Base-by-base conservation (phyloP, 1,139 yeast genomes). In the Hansenula anomala region DNA sequence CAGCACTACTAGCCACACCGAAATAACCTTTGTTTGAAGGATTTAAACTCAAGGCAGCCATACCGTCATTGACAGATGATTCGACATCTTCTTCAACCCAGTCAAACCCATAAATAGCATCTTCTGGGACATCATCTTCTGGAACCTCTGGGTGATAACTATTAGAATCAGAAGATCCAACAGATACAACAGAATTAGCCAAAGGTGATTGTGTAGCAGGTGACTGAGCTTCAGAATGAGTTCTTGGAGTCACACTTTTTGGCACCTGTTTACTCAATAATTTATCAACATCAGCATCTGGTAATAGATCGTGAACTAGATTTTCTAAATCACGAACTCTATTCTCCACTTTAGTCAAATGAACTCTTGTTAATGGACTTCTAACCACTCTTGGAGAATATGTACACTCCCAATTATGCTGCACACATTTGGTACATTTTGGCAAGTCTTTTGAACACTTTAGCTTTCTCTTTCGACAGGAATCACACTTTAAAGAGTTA, bases 331-430 rank as follows among this genome's bases (percentile, higher is more conserved):
- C 69, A 37, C 68, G 63, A 14, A 80, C 80, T 44, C 80, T 66
- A 43, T 69, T 74, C 59, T 87, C 96, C 31, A 87, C 89, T 40
- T 75, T 75, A 11, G 95, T 86, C 47, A 87, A 66, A 63, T 83
- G 84, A 16, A 84, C 88, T 50, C 96, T 67, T 0, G 96, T 87
- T 44, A 87, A 65, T 0, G 96, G 96, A 8, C 90, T 79, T 43
- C 96, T 66, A 25, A 83, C 81, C 2, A 83, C 74, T 45, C 85
- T 68, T 13, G 96, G 96, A 22, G 86, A 78, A 58, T 87, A 87
- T 5, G 75, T 64, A 60, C 96, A 87, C 35, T 73, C 72, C 84
- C 95, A 81, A 31, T 72, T 69, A 55, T 85, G 88, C 40, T 75
- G 78, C 15, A 71, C 61, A 62, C 96, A 87, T 56, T 86, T 86